Base-by-base conservation (phyloP, 75 land plant genomes). In the Selaginella moellendorffii region DNA sequence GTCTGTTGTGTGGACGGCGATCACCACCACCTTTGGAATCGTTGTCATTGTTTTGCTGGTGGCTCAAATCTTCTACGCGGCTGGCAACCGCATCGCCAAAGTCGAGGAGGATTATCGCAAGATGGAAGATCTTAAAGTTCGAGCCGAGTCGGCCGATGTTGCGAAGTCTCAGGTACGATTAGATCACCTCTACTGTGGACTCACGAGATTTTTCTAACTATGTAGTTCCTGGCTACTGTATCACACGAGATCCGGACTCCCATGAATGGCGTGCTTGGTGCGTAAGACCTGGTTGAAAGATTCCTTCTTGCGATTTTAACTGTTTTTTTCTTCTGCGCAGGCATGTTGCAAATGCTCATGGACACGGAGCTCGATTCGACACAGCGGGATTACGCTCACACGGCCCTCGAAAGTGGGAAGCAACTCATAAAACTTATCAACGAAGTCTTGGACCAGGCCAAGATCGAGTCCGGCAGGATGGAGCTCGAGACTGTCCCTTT, bases 161-260 rank as follows among this genome's bases (percentile, higher is more conserved):
- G 90, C 96, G 61, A 90, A 90, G 63, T 86, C 91, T 10, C 91
- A 89, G 80, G 92, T 87, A 28, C n/a, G n/a, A n/a, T n/a, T n/a
- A n/a, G n/a, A n/a, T n/a, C n/a, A n/a, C n/a, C n/a, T n/a, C n/a
- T n/a, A n/a, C n/a, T n/a, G n/a, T n/a, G n/a, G n/a, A 17, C 23
- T 29, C 28, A 30, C 21, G n/a, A 21, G 59, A 36, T 36, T 36
- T 5, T 19, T 56, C 21, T 8, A 2, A 24, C 68, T 62, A 20
- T 79, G 68, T 70, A 88, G 93, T 92, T 92, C 65, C 80, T 92
- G 31, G 97, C 97, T 14, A 92, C 97, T 60, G 97, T 91, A 63
- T 91, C 97, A 20, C 97, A 92, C 81, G 97, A 92, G 60, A 92
- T 92, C 67, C 74, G 98, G n/a, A 93, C 98, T 63, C 98, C 98